Base-by-base conservation (phyloP, 305 asterid species). In the Fraxinus nigra region DNA sequence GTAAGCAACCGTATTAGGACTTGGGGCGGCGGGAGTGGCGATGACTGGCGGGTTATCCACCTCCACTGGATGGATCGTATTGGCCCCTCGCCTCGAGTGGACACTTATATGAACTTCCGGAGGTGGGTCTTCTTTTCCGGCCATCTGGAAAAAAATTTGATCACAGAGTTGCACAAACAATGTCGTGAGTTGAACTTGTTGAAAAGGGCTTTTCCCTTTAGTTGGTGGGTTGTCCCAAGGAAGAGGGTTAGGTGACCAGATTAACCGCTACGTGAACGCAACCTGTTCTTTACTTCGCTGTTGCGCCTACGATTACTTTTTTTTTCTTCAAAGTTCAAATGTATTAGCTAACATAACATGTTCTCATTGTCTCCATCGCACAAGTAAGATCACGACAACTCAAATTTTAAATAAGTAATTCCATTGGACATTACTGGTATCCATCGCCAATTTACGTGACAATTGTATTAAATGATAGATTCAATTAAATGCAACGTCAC, bases 61-160 rank as follows among this genome's bases (percentile, higher is more conserved):
- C 80, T 30, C 80, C 63, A 77, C 67, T 6, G 67, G 80, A 56
- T 77, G 80, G 70, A 77, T 77, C 37, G 33, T 16, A 34, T 77
- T 77, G 28, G 40, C 43, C 43, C 51, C 43, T 35, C 70, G 70
- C 80, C 80, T 38, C 24, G 80, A 43, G 28, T 10, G 72, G 20
- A 77, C 80, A 8, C 72, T n/a, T 61, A 77, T 77, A 1, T 26
- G 70, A 35, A 77, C 38, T 14, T 77, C 80, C 43, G 80, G 40
- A n/a, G 72, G 43, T 51, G 69, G 43, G 46, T 30, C 80, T 75
- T 35, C 61, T 63, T 22, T 63, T 63, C 72, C 70, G 32, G 70
- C 70, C 70, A 61, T 61, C 32, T 22, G 32, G 32, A 20, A 61
- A 61, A 18, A 59, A 51, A 30, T 0, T 4, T 14, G 75, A 13